phyloP scores from a whole-genome alignment of 495 filamentous ascomycete genomes.

The Penicillium canescens region DNA sequence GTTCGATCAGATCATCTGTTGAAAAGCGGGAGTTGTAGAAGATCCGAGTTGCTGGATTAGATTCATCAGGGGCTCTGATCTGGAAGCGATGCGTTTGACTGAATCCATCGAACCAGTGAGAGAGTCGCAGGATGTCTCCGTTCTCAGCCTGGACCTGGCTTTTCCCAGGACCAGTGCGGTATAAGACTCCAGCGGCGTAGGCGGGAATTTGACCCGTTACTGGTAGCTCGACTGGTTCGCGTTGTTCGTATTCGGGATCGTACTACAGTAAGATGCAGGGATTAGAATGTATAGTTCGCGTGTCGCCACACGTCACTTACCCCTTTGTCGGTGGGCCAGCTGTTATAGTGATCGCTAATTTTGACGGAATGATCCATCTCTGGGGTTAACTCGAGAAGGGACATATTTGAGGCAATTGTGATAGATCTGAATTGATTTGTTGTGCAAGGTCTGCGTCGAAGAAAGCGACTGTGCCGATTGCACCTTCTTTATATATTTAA shows the following conservation, averaged over 20 bases:
- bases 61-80: slow-evolving; percentile 41
- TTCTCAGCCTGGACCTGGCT: slow-evolving; percentile 56
- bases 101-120: slow-evolving; percentile 83
- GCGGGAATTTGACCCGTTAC: slow-evolving; percentile 51
- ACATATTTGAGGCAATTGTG: slow-evolving; percentile 4
- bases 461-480: background rate
- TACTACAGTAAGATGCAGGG: slow-evolving; percentile 35
- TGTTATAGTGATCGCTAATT: slow-evolving; percentile 13
- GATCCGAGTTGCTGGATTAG: slow-evolving; percentile 40
- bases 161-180: slow-evolving; percentile 69
- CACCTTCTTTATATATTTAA: background rate
- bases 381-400: background rate
- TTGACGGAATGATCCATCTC: too few species aligned
- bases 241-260: slow-evolving; percentile 50
- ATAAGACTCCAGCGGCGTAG: slow-evolving; percentile 63
- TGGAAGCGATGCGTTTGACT: slow-evolving; percentile 74
- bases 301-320: slow-evolving; percentile 2
- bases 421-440: background rate
- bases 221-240: slow-evolving; percentile 45
- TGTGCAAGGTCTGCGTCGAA: background rate
- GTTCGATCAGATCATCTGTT: slow-evolving; percentile 54
- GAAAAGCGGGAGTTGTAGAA: slow-evolving; percentile 73
- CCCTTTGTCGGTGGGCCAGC: slow-evolving; percentile 29
- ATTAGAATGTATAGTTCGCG: slow-evolving; percentile 1
- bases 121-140: slow-evolving; percentile 53